Percentiles rank a stretch among this genome's conserved stretches.
These are phyloP conservation scores for Oryza australiensis DNA, from an alignment of 176 grass and related monocot genomes.

Conservation along the genomic window DNA sequence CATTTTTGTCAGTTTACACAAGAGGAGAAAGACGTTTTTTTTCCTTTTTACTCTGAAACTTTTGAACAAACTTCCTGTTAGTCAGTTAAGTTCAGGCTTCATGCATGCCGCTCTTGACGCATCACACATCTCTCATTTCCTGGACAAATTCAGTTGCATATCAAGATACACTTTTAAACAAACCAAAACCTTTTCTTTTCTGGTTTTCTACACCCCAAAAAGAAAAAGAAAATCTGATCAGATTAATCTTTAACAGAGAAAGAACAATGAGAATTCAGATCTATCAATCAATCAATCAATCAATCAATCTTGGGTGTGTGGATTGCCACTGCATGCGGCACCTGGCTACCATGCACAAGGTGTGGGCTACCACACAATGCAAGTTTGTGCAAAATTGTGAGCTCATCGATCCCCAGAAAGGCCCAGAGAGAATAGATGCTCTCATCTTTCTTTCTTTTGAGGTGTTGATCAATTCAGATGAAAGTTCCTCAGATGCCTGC, in stretches of 20 bases:
- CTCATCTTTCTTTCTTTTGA: constrained; percentile 41
- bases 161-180: constrained; percentile 4
- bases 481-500: constrained; percentile 47
- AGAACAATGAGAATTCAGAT: not conserved
- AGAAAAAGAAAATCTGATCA: not conserved
- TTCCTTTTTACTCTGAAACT: not conserved
- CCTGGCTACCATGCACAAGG: constrained; percentile 29
- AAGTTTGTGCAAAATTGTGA: not conserved
- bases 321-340: constrained; percentile 9
- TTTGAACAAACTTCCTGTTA: not conserved
- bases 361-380: constrained; percentile 11
- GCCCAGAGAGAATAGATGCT: constrained; percentile 47
- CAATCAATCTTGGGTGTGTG: not conserved
- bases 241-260: constrained; percentile 25
- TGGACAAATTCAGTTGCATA: constrained; percentile 5
- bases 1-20: not conserved
- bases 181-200: not conserved
- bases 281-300: not conserved
- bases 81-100: constrained; percentile 14
- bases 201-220: not conserved
- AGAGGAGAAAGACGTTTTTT: not conserved
- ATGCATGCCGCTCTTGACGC: constrained; percentile 20
- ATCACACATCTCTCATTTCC: constrained; percentile 37
- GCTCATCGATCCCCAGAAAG: not conserved
- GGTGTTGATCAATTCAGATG: constrained; percentile 31